These are phyloP conservation scores for Primulina eburnea DNA, from an alignment of 257 asterid genomes.

Conservation along the genomic window DNA sequence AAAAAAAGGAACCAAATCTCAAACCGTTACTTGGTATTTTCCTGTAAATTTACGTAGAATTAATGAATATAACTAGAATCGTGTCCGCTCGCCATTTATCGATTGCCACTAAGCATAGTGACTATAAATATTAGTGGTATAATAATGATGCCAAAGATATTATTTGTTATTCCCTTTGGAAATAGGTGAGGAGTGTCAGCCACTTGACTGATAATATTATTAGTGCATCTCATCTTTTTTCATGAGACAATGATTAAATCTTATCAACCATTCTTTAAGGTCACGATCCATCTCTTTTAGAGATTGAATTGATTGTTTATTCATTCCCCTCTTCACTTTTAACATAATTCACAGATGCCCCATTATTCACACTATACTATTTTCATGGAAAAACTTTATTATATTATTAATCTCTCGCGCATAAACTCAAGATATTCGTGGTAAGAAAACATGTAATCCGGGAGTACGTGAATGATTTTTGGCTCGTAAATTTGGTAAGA, in stretches of 20 bases:
- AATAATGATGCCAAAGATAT: no score
- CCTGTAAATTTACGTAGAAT: no score
- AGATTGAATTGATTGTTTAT: constrained; percentile 18
- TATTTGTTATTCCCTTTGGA: constrained; percentile 7
- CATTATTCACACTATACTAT: background rate
- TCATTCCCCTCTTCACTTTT: background rate
- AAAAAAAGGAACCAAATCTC: no score
- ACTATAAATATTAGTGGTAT: no score
- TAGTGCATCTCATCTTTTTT: constrained; percentile 49
- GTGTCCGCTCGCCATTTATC: no score
- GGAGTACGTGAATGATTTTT: no score
- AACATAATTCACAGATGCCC: background rate
- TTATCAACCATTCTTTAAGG: constrained; percentile 34
- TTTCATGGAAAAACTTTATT: no score
- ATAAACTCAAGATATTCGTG: background rate
- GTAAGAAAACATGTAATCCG: background rate
- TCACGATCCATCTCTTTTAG: constrained; percentile 79
- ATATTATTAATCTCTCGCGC: background rate
- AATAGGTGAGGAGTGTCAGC: constrained; percentile 15
- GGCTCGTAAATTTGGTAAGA: background rate
- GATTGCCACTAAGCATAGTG: no score
- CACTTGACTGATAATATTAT: constrained; percentile 26
- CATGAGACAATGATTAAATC: constrained; percentile 33
- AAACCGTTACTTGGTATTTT: no score
- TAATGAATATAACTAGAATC: no score